A percentile compares a stretch with the other conserved stretches of the same genome.
phyloP scores from a whole-genome alignment of 352 stramenopile genomes.

The Peronospora farinosa region DNA sequence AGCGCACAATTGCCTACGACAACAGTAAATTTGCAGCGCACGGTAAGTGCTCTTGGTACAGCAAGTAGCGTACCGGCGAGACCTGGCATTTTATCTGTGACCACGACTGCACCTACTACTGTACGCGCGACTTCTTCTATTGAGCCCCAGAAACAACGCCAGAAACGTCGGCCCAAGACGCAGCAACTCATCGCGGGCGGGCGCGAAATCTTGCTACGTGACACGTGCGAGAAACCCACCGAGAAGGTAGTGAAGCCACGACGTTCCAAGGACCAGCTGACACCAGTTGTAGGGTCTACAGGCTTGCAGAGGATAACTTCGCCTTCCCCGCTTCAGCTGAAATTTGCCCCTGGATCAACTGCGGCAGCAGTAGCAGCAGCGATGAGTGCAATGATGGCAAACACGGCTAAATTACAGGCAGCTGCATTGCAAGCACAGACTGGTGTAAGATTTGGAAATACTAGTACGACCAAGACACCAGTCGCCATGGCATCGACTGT shows the following conservation, averaged over 20 bases:
- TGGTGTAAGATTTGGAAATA: slow-evolving; percentile 1
- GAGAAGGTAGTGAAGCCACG: slow-evolving; percentile 56
- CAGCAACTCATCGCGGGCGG: slow-evolving; percentile 44
- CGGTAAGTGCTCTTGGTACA: slow-evolving; percentile 7
- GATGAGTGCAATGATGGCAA: slow-evolving; percentile 28
- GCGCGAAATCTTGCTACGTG: slow-evolving; percentile 38
- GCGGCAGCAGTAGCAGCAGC: slow-evolving; percentile 22
- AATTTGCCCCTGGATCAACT: slow-evolving; percentile 23
- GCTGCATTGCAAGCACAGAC: slow-evolving; percentile 5
- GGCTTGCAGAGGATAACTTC: slow-evolving; percentile 15
- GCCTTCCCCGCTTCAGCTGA: slow-evolving; percentile 18
- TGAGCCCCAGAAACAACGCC: slow-evolving; percentile 15
- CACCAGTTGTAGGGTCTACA: not conserved
- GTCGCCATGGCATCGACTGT: not conserved
- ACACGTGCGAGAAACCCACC: slow-evolving; percentile 53
- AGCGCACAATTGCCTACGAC: slow-evolving; percentile 4
- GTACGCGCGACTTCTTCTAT: slow-evolving; percentile 1
- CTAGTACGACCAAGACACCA: slow-evolving; percentile 1
- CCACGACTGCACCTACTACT: slow-evolving; percentile 5
- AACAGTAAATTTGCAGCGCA: slow-evolving; percentile 6
- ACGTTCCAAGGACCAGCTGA: slow-evolving; percentile 21
- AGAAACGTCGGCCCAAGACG: slow-evolving; percentile 44
- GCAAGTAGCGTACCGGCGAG: slow-evolving; percentile 2
- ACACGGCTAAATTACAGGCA: slow-evolving; percentile 19
- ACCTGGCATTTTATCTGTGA: slow-evolving; percentile 1